A percentile compares a stretch with the other conserved stretches of the same genome.
Conservation (phyloP, 345 rosid species). For the Triadica sebifera region DNA sequence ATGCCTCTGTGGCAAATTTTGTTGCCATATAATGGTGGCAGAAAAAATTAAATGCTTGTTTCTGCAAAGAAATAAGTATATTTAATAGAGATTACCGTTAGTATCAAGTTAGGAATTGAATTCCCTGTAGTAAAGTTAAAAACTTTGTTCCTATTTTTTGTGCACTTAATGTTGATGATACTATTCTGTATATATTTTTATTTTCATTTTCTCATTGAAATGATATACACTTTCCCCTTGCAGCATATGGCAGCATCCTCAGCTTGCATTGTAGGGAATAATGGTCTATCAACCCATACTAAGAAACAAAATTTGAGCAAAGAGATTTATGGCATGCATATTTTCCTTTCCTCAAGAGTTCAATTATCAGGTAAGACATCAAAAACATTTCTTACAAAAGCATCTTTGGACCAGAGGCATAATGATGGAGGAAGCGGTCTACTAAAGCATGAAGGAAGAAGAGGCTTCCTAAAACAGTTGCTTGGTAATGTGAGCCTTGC, state of each 20-base stretch:
- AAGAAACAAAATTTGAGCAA: constrained; percentile 39
- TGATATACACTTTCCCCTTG: neutral
- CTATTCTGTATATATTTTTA: neutral
- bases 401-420: constrained; percentile 49
- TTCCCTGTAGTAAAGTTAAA: neutral
- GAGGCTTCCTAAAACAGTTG: constrained; percentile 67
- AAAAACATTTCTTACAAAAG: constrained; percentile 43
- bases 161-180: neutral
- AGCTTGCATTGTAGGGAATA: constrained; percentile 61
- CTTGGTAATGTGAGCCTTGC: constrained; percentile 65
- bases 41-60: neutral
- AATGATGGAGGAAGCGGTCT: constrained; percentile 43
- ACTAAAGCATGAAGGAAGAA: constrained; percentile 50
- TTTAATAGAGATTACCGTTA: neutral
- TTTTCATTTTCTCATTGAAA: neutral
- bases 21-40: neutral
- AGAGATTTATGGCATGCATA: constrained; percentile 37
- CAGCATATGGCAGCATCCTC: constrained; percentile 73
- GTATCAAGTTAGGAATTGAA: neutral
- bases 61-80: too few relatives aligned
- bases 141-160: neutral
- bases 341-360: constrained; percentile 35
- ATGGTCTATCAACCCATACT: constrained; percentile 42
- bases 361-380: constrained; percentile 34
- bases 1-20: neutral